A percentile compares a stretch with the other conserved stretches of the same genome.
Evolutionary conservation across 2,329 filamentous ascomycete species (phyloP).

Genomic region (Fusarium sp.): DNA sequence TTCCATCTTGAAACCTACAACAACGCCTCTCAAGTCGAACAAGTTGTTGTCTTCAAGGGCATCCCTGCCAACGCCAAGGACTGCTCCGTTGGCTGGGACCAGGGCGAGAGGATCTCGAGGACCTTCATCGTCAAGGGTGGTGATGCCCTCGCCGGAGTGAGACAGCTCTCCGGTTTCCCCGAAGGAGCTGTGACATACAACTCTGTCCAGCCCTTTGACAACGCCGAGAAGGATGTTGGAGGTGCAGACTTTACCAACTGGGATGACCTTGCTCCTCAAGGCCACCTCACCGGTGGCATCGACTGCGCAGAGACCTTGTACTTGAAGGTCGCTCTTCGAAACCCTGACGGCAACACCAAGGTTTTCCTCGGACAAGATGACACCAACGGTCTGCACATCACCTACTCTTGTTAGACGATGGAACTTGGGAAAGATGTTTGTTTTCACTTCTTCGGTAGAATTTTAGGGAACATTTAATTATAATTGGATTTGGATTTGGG

Average conservation of each 20-base stretch:
- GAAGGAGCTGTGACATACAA: conserved; percentile 35
- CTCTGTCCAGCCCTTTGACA: conserved; percentile 41
- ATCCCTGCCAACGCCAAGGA: conserved; percentile 45
- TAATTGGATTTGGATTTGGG: background rate
- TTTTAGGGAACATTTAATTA: background rate
- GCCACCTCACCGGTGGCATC: conserved; percentile 40
- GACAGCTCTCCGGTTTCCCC: conserved; percentile 44
- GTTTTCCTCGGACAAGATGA: conserved; percentile 49
- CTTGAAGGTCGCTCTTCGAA: conserved; percentile 42
- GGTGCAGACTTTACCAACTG: conserved; percentile 49
- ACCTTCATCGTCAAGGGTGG: conserved; percentile 51
- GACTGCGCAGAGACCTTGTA: conserved; percentile 46
- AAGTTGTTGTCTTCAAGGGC: conserved; percentile 49
- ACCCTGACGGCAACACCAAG: conserved; percentile 36
- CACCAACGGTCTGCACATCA: conserved; percentile 45
- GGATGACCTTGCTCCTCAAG: conserved; percentile 31
- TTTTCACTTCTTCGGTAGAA: background rate
- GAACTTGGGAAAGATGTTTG: background rate
- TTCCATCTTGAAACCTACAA: conserved; percentile 41
- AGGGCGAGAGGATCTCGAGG: conserved; percentile 52
- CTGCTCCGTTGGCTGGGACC: conserved; percentile 49
- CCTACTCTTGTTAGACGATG: conserved; percentile 20
- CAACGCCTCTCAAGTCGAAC: conserved; percentile 44
- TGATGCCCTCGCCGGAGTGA: conserved; percentile 40
- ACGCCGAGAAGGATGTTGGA: conserved; percentile 22